These are phyloP conservation scores for Fusarium sp. DNA, from an alignment of 2,329 filamentous ascomycete genomes.

Conservation along the genomic window DNA sequence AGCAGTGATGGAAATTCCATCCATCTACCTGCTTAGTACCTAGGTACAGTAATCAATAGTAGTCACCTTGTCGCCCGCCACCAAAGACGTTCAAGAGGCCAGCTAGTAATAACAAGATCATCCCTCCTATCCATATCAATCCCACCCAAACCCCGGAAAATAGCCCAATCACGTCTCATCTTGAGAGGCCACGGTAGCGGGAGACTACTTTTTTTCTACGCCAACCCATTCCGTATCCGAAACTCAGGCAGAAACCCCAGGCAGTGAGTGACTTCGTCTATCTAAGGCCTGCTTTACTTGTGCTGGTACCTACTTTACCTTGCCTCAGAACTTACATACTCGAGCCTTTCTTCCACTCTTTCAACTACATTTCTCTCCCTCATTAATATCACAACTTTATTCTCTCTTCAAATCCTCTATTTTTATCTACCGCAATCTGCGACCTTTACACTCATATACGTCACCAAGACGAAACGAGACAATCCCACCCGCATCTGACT, in stretches of 20 bases:
- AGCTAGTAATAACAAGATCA: slow-evolving; percentile 10
- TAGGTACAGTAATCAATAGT: background rate
- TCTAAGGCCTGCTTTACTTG: slow-evolving; percentile 27
- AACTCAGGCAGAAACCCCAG: slow-evolving; percentile 15
- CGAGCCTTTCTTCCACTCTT: slow-evolving; percentile 15
- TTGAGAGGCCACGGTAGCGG: slow-evolving; percentile 40
- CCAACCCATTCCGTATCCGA: slow-evolving; percentile 30
- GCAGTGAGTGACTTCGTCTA: background rate
- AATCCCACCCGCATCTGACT: slow-evolving; percentile 30
- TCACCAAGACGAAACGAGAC: slow-evolving; percentile 25
- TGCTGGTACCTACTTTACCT: background rate
- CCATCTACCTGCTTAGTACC: background rate
- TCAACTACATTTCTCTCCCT: slow-evolving; percentile 17
- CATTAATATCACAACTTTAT: slow-evolving; percentile 5
- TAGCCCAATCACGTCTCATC: slow-evolving; percentile 31
- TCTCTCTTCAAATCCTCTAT: slow-evolving; percentile 1
- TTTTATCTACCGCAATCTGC: slow-evolving; percentile 3
- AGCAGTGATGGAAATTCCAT: background rate
- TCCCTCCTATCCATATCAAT: slow-evolving; percentile 29
- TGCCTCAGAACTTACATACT: slow-evolving; percentile 19
- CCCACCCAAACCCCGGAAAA: background rate
- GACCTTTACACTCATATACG: slow-evolving; percentile 13
- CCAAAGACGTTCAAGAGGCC: slow-evolving; percentile 16
- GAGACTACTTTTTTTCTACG: slow-evolving; percentile 24
- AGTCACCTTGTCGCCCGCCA: slow-evolving; percentile 23